Conservation (phyloP, 208 protist genomes). For the Acanthamoeba sp. region DNA sequence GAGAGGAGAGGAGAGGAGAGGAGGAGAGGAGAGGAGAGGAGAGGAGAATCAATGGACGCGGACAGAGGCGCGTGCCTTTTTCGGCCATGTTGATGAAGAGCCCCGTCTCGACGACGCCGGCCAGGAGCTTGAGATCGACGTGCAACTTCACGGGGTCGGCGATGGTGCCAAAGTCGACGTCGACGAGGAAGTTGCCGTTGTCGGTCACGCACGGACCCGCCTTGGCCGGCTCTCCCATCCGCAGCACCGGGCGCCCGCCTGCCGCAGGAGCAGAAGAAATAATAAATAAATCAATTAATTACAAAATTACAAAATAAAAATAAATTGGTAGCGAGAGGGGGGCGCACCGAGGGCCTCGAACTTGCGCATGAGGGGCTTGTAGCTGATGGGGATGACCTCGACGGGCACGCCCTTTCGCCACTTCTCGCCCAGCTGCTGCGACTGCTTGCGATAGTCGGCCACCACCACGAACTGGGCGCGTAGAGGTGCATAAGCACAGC, state of each 20-base stretch:
- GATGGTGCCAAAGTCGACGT: conserved; percentile 83
- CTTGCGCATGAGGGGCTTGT: conserved; percentile 78
- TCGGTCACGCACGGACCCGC: conserved; percentile 87
- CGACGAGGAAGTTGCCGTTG: conserved; percentile 89
- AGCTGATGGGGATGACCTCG: conserved; percentile 86
- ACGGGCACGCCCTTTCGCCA: conserved; percentile 88
- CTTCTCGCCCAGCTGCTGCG: conserved; percentile 74
- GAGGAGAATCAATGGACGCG: no score
- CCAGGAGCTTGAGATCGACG: conserved; percentile 42
- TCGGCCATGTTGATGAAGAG: conserved; percentile 84
- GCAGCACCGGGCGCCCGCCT: conserved; percentile 68
- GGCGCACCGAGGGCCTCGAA: neutral
- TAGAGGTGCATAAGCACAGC: neutral
- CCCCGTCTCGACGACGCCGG: conserved; percentile 83
- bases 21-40: no score
- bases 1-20: no score
- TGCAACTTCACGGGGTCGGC: conserved; percentile 78
- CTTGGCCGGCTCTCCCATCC: conserved; percentile 84
- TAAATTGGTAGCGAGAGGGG: neutral
- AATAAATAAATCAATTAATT: neutral
- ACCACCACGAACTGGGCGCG: conserved; percentile 87
- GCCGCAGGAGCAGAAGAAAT: neutral
- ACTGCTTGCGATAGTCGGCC: conserved; percentile 87
- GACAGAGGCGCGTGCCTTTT: conserved; percentile 8
- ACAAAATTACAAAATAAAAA: neutral